Evolutionary conservation across 768 basidiomycete species (phyloP), one percentile per base, ranked within the genome.

Genomic region (Suillus americanus): DNA sequence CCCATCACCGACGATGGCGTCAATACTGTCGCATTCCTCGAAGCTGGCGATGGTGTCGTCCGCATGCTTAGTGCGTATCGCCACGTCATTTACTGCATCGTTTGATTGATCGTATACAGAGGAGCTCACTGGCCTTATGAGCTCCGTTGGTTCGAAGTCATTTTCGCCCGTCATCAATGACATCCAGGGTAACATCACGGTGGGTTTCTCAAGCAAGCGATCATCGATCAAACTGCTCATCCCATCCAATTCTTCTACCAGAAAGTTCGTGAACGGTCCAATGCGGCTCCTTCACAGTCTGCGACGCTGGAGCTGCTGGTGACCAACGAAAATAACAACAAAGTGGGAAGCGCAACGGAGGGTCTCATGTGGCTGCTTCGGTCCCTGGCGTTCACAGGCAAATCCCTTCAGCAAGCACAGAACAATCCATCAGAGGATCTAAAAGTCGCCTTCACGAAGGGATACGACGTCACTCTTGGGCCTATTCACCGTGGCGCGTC

Each of bases 301-400:
- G 75, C 78, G 35, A 98, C 97, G 1, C 85, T 99, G 33, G 93
- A 99, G 78, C 79, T 82, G 56, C 86, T 99, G 33, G 88, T 95
- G 5, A 82, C 83, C 71, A 90, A 90, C 71, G 97, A 99, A 78
- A 89, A 92, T 76, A 79, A 78, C 28, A 91, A 94, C 79, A 94
- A 95, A 85, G 95, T 95, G 77, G 85, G 86, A 18, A 84, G 86
- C 0, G 94, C 97, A 3, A 97, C 96, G 0, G 90, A 96, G 72
- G 95, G 94, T 18, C 84, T 98, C 62, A 79, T 98, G 78, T 99
- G 97, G 97, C 85, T 99, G 57, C 83, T 95, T 56, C 88, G 95
- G 37, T 97, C 95, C 3, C 85, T 96, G 61, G 85, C 87, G 35
- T 99, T 99, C 81, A 99, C 97, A 40, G 87, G 89, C 78, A 81